Percentiles rank a stretch among this genome's conserved stretches.
Evolutionary conservation across 2,329 filamentous ascomycete genomes (phyloP).

Genomic region (Cercospora janseana): DNA sequence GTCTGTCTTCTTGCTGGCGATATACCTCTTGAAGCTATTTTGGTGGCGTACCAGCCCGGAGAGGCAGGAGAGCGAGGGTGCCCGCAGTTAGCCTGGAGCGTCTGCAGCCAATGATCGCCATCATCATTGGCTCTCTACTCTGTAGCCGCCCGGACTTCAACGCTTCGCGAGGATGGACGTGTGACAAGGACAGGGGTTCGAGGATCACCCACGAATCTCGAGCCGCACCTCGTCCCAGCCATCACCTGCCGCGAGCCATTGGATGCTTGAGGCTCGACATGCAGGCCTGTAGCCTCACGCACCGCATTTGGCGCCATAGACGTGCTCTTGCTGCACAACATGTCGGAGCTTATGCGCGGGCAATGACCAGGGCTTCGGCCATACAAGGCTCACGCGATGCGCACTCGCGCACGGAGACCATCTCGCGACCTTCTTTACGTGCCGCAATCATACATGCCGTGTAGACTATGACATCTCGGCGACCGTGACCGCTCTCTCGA

Average conservation of each 20-base stretch:
- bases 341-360: constrained; percentile 37
- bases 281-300: constrained; percentile 22
- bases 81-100: constrained; percentile 11
- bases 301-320: constrained; percentile 31
- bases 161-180: constrained; percentile 14
- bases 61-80: constrained; percentile 15
- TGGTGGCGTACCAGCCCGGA: constrained; percentile 5
- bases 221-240: constrained; percentile 13
- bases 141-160: constrained; percentile 21
- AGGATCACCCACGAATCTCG: constrained; percentile 20
- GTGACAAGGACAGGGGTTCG: constrained; percentile 27
- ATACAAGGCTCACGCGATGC: constrained; percentile 46
- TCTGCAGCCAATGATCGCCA: constrained; percentile 22
- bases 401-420: constrained; percentile 42
- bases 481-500: constrained; percentile 20
- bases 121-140: too few species aligned
- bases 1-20: neutral
- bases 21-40: constrained; percentile 13
- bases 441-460: constrained; percentile 31
- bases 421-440: constrained; percentile 38
- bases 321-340: constrained; percentile 32
- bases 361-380: constrained; percentile 33
- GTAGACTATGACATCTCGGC: constrained; percentile 27
- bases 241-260: constrained; percentile 17
- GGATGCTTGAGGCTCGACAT: constrained; percentile 15